Percentiles rank a stretch among this genome's conserved stretches.
Evolutionary conservation across 2,329 filamentous ascomycete genomes (phyloP).

Genomic region (Hymenoscyphus occultus): DNA sequence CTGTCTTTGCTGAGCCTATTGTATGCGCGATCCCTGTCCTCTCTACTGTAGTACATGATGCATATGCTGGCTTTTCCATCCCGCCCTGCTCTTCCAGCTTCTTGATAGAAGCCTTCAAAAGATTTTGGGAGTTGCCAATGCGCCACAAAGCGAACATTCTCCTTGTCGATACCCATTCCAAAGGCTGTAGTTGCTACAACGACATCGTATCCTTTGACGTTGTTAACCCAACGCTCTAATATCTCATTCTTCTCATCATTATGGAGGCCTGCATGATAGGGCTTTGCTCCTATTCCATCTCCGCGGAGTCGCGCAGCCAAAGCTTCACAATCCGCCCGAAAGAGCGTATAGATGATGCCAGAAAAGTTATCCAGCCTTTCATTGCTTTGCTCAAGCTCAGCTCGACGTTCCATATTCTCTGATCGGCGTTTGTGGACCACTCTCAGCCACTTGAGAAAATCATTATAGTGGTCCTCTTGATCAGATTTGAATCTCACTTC

Average conservation of each 20-base stretch:
- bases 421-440: conserved; percentile 67
- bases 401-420: conserved; percentile 51
- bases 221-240: conserved; percentile 67
- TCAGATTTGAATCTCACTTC: conserved; percentile 82
- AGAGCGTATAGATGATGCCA: conserved; percentile 79
- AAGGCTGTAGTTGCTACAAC: conserved; percentile 96
- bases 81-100: conserved; percentile 85
- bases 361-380: conserved; percentile 63
- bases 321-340: conserved; percentile 69
- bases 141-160: conserved; percentile 89
- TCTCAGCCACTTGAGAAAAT: conserved; percentile 75
- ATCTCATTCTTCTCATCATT: conserved; percentile 69
- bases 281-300: conserved; percentile 69
- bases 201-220: conserved; percentile 76
- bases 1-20: conserved; percentile 50
- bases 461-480: conserved; percentile 66
- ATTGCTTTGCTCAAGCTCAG: conserved; percentile 53
- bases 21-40: conserved; percentile 75
- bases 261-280: conserved; percentile 69
- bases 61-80: conserved; percentile 86
- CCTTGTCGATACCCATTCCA: conserved; percentile 97
- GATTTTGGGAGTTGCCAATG: conserved; percentile 94
- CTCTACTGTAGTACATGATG: conserved; percentile 85
- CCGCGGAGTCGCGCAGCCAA: conserved; percentile 63
- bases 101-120: conserved; percentile 95